Evolutionary conservation across 1,284 basidiomycete species (phyloP), one percentile per base, ranked within the genome.

Genomic region (Ceratobasidium sp.): DNA sequence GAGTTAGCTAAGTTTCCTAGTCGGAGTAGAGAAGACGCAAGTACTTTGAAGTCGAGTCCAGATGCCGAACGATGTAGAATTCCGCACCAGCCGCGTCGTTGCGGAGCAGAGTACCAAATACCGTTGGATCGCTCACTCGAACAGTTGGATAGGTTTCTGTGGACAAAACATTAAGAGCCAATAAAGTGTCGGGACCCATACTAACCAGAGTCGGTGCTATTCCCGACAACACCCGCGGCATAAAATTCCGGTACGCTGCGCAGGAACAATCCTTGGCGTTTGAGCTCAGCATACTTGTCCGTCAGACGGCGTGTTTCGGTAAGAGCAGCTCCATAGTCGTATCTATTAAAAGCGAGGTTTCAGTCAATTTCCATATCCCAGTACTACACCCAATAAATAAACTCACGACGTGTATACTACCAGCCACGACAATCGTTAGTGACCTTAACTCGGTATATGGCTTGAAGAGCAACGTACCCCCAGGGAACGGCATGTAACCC

Each of bases 191-290:
- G n/a, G 16, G 16, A 29, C 48, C 0, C 5, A 5, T 8, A 59
- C 68, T 27, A 29, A 71, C 59, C 58, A 22, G 56, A 34, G 2
- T 83, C 86, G 39, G 83, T 86, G 48, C 87, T 85, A 76, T 92
- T 86, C 0, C 88, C 88, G 27, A 93, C 82, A 86, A 88, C 88
- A 76, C 92, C 86, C 0, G 92, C 93, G 81, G 92, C 91, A 81
- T 88, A 88, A 79, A 94, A 92, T 46, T 89, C 88, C 0, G 88
- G 89, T 5, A 91, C 89, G 77, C 88, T 90, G 49, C 92, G 88
- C 37, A 93, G 80, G 83, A 94, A 94, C 1, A 93, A 79, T 13
- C 86, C 89, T 79, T 94, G 88, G 24, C 88, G 85, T 80, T 94
- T 94, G 51, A 94, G 83, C 78, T 93, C 92, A 62, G 88, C 84